Base-by-base conservation (phyloP, 495 filamentous ascomycete genomes). In the Penicillium mononematosum region DNA sequence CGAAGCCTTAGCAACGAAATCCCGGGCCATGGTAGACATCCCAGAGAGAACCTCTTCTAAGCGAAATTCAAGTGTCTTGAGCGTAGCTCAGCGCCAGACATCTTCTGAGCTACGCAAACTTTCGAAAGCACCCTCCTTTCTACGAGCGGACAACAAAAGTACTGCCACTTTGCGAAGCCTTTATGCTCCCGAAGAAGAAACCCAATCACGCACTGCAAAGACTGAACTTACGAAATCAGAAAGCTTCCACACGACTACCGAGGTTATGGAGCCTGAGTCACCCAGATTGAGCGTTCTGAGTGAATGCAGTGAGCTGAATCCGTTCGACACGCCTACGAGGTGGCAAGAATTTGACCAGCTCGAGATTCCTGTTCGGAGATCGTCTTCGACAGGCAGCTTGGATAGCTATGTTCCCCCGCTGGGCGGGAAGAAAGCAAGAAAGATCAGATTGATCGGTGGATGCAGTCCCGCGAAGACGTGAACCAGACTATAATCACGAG, bases 281-380 rank as follows among this genome's bases (percentile, higher is more conserved):
- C 88, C 88, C 8, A 80, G 86, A 46, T 72, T 92, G 19, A 92
- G 89, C 59, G 79, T 89, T 17, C 78, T 93, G 27, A 92, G 89
- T 64, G 88, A 93, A 69, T 90, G 87, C 62, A 90, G 88, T 31
- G 89, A 92, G 59, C 61, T 88, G 11, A 87, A 85, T 64, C 76
- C 89, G 6, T 85, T 86, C 54, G 88, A 70, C 29, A 66, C 61
- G 8, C 43, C 55, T 0, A 55, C 59, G 11, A 55, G 45, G 38
- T 59, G 49, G 39, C 44, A 67, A 38, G 64, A 62, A 8, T 66
- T 63, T 41, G 73, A 77, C 50, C 50, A 66, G 45, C 44, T 76
- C 19, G 65, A 75, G 6, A 72, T 75, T 12, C 70, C 72, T 5
- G 47, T 75, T 16, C 68, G 71, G 14, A 64, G 59, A 56, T 50